Base-by-base conservation (phyloP, 768 basidiomycete genomes). In the Rhizopogon vesiculosus region DNA sequence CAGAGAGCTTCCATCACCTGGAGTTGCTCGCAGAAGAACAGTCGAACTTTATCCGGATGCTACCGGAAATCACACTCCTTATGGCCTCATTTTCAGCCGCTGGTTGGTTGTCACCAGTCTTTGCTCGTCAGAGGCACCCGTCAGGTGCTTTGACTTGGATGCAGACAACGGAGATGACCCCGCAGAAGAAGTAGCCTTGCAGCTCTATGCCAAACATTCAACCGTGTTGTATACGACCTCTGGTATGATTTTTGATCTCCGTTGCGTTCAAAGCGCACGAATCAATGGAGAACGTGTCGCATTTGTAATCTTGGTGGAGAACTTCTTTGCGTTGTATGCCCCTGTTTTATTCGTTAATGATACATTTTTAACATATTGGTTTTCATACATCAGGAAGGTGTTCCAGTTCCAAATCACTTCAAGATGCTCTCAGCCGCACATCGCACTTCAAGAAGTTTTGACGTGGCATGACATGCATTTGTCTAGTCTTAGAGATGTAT, bases 131-230 rank as follows among this genome's bases (percentile, higher is more conserved):
- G 48, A 49, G 22, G 48, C 48, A 49, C 48, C 48, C 16, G 48
- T 49, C 19, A 49, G 48, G 19, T 49, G 48, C 18, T 49, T 49
- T 38, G 48, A 49, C 48, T n/a, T 49, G 22, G 48, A 49, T 16
- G 48, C 48, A 38, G 48, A 49, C 35, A 49, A 38, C 9, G 48
- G 48, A 49, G 39, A 38, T 38, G 35, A 49, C 8, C 33, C 48
- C 5, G 33, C 19, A 19, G 48, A 49, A 38, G 48, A 49, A 38
- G 35, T 5, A 16, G 33, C 46, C 46, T 15, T 49, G 9, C 48
- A 49, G 15, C 48, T 49, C 35, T 49, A 49, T 38, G 48, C 48
- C 22, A 49, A 49, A 49, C 48, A 49, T 49, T 49, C 48, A 38
- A 49, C 48, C 16, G 48, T 49, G 19, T 10, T 49, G 48, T 49